phyloP scores from a whole-genome alignment of 257 asterid genomes.

The Ehretia macrophylla region DNA sequence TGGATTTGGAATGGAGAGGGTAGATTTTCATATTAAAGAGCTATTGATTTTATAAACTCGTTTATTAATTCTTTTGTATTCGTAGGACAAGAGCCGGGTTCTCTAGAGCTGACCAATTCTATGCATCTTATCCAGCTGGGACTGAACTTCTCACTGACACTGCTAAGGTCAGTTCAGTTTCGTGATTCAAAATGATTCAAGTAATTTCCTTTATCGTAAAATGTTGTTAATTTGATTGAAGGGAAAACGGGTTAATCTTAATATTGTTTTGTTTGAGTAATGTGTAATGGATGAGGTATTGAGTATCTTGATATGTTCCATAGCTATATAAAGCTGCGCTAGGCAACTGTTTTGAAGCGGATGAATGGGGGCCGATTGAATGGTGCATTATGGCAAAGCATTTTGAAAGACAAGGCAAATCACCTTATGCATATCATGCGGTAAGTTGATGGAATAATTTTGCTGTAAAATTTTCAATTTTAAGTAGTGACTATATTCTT shows the following conservation, averaged over 20 bases:
- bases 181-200: neutral
- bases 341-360: constrained; percentile 74
- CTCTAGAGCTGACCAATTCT: constrained; percentile 89
- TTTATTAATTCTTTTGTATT: constrained; percentile 9
- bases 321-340: constrained; percentile 82
- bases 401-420: constrained; percentile 92
- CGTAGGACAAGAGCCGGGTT: constrained; percentile 89
- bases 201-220: neutral
- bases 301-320: constrained; percentile 6
- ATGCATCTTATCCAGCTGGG: constrained; percentile 96
- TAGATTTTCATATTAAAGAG: neutral
- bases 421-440: constrained; percentile 91
- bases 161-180: constrained; percentile 47
- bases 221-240: too few species aligned
- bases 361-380: constrained; percentile 95
- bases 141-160: constrained; percentile 85
- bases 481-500: neutral
- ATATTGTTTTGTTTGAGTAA: neutral
- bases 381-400: constrained; percentile 90
- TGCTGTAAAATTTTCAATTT: neutral
- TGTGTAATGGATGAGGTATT: neutral
- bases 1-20: too few species aligned
- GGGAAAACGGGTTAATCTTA: neutral
- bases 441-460: constrained; percentile 50
- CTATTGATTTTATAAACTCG: neutral